phyloP scores from a whole-genome alignment of 176 grass and related monocot genomes.

The Aechmea fasciata region DNA sequence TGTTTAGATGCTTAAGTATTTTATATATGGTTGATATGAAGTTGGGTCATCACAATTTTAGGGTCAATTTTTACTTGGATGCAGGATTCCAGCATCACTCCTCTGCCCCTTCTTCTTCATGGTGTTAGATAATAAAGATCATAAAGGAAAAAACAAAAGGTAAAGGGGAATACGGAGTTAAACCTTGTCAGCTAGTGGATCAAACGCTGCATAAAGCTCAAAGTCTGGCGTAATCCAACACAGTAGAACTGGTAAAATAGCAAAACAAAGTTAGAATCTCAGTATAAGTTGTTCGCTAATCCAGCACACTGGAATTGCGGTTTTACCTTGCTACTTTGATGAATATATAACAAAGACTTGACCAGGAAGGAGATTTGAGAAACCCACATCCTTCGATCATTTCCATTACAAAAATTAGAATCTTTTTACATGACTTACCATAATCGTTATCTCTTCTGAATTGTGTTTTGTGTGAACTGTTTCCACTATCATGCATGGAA shows the following conservation, averaged over 20 bases:
- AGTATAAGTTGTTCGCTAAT: not conserved
- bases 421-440: constrained; percentile 42
- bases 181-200: constrained; percentile 90
- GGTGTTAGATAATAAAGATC: too few relatives aligned
- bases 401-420: not conserved
- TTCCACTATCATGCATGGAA: constrained; percentile 92
- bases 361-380: too few relatives aligned
- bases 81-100: too few relatives aligned
- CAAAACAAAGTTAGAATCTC: constrained; percentile 5
- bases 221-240: constrained; percentile 99
- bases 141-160: not conserved
- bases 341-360: not conserved
- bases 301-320: not conserved
- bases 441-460: constrained; percentile 82
- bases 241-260: constrained; percentile 47
- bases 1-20: too few relatives aligned
- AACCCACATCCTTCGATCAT: not conserved
- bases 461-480: constrained; percentile 87
- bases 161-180: not conserved
- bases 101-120: too few relatives aligned
- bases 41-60: too few relatives aligned
- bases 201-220: constrained; percentile 89
- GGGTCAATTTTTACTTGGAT: too few relatives aligned
- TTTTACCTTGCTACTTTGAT: too few relatives aligned
- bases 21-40: too few relatives aligned